Conservation (phyloP, 2,329 filamentous ascomycete species). For the Phaeosphaeria sp. region DNA sequence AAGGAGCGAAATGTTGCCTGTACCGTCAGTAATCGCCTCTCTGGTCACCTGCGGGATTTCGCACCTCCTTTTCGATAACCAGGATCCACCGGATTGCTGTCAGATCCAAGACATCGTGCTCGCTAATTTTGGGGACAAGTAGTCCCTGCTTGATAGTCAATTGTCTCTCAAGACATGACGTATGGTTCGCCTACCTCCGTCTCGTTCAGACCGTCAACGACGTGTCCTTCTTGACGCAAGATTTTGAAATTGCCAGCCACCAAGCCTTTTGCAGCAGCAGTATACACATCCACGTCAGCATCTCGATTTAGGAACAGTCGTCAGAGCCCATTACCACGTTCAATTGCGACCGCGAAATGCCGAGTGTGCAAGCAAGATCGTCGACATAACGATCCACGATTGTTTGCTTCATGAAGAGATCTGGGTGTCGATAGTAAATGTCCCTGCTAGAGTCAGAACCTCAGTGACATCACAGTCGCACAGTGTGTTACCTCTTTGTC, state of each 20-base stretch:
- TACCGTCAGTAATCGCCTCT: constrained; percentile 18
- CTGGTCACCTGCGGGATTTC: constrained; percentile 1
- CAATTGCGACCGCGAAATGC: constrained; percentile 66
- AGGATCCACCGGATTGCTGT: constrained; percentile 66
- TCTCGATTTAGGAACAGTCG: constrained; percentile 36
- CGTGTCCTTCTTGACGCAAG: constrained; percentile 53
- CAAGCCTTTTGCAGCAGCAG: constrained; percentile 76
- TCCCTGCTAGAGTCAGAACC: constrained; percentile 60
- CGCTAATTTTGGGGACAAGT: constrained; percentile 63
- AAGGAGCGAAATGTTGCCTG: constrained; percentile 79
- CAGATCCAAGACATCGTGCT: constrained; percentile 60
- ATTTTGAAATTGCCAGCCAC: constrained; percentile 66
- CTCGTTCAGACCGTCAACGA: constrained; percentile 49
- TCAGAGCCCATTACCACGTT: constrained; percentile 67
- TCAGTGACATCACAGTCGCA: neutral
- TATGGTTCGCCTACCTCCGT: no score
- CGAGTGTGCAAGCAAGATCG: constrained; percentile 74
- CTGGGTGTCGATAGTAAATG: constrained; percentile 78
- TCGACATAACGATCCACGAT: constrained; percentile 76
- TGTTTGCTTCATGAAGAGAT: constrained; percentile 72
- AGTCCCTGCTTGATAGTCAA: no score
- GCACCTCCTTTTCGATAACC: constrained; percentile 79
- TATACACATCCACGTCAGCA: constrained; percentile 52
- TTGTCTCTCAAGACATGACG: no score
- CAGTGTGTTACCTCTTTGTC: constrained; percentile 61